Evolutionary conservation across 352 stramenopile species (phyloP), one percentile per base, ranked within the genome.

Genomic region (Pythium periplocum): DNA sequence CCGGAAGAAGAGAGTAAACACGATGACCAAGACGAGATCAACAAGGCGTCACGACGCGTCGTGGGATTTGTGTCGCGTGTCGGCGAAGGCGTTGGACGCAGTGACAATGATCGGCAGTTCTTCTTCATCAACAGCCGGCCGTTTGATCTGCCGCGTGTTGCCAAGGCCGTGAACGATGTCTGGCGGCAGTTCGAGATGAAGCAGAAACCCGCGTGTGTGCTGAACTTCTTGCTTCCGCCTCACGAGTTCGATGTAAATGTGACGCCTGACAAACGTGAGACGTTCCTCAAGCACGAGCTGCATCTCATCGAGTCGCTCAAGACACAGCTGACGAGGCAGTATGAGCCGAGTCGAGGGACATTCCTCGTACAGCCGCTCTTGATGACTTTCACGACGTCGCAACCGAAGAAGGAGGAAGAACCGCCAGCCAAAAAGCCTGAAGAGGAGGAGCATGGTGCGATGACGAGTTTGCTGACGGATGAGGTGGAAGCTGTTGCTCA

Each of bases 181-280:
- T 99, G 96, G 96, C 61, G 79, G 8, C 70, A 93, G 63, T 92
- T 79, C 46, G 78, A 93, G 55, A 85, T 87, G 76, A 96, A 96
- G 58, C 86, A 97, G 42, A 97, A 98, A 53, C 96, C 96, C 4
- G 94, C 93, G 0, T 96, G 94, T 51, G 79, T 99, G 9, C 64
- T 99, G 10, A 80, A 95, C 63, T 88, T 99, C 17, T 69, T 72
- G 17, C 56, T 99, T 4, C 93, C 93, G 7, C 73, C 87, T 8
- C 64, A 82, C 32, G 75, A 85, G 26, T 98, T 96, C 59, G 97
- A 99, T 60, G 86, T 99, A 36, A 99, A 99, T 69, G 68, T 99
- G 26, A 96, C 93, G 30, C 96, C 96, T 1, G 96, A 99, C 78
- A 99, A 99, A 61, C 78, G 96, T 30, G 83, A 98, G 61, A 95